phyloP scores from a whole-genome alignment of 805 yeast genomes.

The Ogataea dorogensis region DNA sequence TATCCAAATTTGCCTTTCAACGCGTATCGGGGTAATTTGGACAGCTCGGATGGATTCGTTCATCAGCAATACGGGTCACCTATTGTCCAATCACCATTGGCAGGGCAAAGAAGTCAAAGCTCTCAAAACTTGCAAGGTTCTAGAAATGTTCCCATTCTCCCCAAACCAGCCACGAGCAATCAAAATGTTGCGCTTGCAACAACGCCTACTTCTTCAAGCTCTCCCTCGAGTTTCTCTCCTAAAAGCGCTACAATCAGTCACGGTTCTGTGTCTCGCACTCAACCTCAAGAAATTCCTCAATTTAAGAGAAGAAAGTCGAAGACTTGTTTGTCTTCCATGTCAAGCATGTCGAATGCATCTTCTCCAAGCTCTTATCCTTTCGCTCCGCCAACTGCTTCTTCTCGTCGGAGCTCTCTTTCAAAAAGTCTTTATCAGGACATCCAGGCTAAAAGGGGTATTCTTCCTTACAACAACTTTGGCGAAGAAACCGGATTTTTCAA shows the following conservation, averaged over 20 bases:
- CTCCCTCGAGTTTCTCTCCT: conserved; percentile 20
- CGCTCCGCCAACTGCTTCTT: conserved; percentile 19
- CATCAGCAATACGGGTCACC: not conserved
- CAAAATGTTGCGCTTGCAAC: conserved; percentile 26
- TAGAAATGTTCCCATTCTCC: conserved; percentile 36
- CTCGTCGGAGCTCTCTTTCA: conserved; percentile 29
- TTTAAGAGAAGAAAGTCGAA: conserved; percentile 34
- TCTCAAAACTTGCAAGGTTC: conserved; percentile 13
- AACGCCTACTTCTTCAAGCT: conserved; percentile 20
- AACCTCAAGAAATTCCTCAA: conserved; percentile 32
- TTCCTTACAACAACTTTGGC: not conserved
- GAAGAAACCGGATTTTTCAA: conserved; percentile 1
- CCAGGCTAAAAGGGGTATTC: conserved; percentile 27
- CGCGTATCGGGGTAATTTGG: not conserved
- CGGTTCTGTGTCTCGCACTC: conserved; percentile 14
- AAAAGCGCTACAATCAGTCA: conserved; percentile 10
- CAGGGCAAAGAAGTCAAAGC: not conserved
- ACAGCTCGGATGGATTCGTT: not conserved
- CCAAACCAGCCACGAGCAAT: conserved; percentile 28
- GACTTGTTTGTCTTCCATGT: conserved; percentile 8
- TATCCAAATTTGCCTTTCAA: conserved; percentile 11
- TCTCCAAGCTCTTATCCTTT: conserved; percentile 21
- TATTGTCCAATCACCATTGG: not conserved
- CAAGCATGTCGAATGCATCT: conserved; percentile 26
- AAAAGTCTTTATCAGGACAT: conserved; percentile 30